Evolutionary conservation across 1,139 yeast species (phyloP), one percentile per base, ranked within the genome.

Genomic region (Meyerozyma smithsonii): DNA sequence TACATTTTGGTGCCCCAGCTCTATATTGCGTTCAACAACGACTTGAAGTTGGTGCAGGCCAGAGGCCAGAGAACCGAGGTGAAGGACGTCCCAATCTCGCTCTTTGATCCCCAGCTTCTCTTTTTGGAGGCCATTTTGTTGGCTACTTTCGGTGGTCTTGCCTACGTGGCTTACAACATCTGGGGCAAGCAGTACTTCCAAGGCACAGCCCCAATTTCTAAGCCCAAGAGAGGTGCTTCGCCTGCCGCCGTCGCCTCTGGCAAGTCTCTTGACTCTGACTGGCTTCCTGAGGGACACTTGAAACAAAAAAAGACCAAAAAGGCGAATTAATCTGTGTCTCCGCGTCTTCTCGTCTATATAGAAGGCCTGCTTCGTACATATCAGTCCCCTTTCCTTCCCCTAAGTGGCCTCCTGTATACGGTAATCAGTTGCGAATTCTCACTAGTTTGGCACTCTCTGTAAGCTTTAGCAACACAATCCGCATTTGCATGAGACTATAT

Each of bases 101-200:
- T 82, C 43, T 81, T 84, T 62, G 78, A 85, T 57, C 92, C 90
- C 21, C 80, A 84, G 59, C 74, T 87, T 54, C 59, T 87, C 46
- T 59, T 84, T 36, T 73, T 84, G 50, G 84, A 80, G 54, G 41
- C 78, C 14, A 54, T 86, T 26, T 65, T 85, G 48, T 52, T 67
- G 10, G 74, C 65, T 16, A 61, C 84, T 10, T 45, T 81, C 32
- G 81, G 66, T 37, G 77, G 66, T 26, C 51, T 73, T 36, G 80
- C 66, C 35, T 84, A 81, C 58, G 54, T 64, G 43, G 43, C 36
- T 14, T 78, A 76, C 61, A 62, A 56, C 39, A 52, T 62, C 35
- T 74, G 70, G 56, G 79, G 82, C 28, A 58, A 63, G 47, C 49
- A 53, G 20, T 74, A 73, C 52, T 47, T 74, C 36, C 47, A 55